Evolutionary conservation across 78 protist species (phyloP).

Genomic region (Dictyostelium purpureum): DNA sequence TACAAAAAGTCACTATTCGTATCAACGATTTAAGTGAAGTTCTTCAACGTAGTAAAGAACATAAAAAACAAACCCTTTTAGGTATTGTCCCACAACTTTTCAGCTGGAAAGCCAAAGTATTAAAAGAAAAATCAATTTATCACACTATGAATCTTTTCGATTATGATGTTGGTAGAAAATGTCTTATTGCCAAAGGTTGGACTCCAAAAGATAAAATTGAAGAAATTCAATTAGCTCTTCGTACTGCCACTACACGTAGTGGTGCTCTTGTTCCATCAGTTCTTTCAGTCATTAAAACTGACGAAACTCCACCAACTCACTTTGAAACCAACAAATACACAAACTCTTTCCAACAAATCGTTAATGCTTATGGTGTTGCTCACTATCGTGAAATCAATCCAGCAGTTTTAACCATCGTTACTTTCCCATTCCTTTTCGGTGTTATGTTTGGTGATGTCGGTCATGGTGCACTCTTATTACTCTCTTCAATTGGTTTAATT

Average conservation of each 20-base stretch:
- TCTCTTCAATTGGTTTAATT: conserved; percentile 81
- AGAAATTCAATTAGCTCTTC: conserved; percentile 68
- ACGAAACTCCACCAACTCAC: conserved; percentile 96
- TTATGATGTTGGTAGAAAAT: conserved; percentile 85
- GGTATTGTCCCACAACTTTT: conserved; percentile 24
- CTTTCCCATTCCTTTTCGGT: conserved; percentile 99
- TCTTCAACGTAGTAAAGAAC: conserved; percentile 70
- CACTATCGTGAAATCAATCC: conserved; percentile 95
- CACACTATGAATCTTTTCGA: conserved; percentile 94
- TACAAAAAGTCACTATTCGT: conserved; percentile 68
- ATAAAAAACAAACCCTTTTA: conserved; percentile 57
- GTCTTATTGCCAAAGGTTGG: conserved; percentile 95
- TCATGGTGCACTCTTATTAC: conserved; percentile 96
- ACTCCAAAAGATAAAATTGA: conserved; percentile 71
- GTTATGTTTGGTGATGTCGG: conserved; percentile 99
- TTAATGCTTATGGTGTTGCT: conserved; percentile 97
- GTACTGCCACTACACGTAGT: conserved; percentile 77
- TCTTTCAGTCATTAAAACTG: conserved; percentile 63
- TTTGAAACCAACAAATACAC: conserved; percentile 89
- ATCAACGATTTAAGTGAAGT: conserved; percentile 70
- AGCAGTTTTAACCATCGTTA: conserved; percentile 94
- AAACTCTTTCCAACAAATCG: conserved; percentile 93
- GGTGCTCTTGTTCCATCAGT: conserved; percentile 88
- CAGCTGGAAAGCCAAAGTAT: conserved; percentile 74
- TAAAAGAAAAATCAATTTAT: conserved; percentile 91